A percentile compares a stretch with the other conserved stretches of the same genome.
Conservation (phyloP, 1,284 basidiomycete genomes). For the Ganoderma meredithae region DNA sequence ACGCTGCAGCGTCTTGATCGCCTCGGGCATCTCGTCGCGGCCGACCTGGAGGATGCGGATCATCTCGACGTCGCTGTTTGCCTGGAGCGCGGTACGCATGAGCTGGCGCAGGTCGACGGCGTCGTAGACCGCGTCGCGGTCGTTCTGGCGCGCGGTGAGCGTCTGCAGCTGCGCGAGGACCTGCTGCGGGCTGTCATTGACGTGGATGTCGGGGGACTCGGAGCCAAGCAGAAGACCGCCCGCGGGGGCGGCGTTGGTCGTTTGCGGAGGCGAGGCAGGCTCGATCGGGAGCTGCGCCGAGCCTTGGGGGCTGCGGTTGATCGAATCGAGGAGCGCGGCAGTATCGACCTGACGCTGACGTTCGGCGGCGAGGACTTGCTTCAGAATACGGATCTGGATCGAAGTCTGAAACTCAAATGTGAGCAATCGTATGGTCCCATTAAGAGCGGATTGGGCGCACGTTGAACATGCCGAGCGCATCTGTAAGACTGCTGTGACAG, state of each 20-base stretch:
- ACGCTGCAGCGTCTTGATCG: slow-evolving; percentile 78
- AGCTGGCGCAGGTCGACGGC: slow-evolving; percentile 62
- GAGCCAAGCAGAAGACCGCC: slow-evolving; percentile 8
- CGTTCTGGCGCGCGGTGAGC: slow-evolving; percentile 54
- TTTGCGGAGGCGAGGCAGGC: slow-evolving; percentile 6
- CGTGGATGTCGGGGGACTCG: slow-evolving; percentile 30
- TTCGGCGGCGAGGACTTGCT: slow-evolving; percentile 55
- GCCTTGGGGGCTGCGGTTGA: slow-evolving; percentile 11
- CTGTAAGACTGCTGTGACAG: slow-evolving; percentile 53
- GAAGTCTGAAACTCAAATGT: slow-evolving; percentile 41
- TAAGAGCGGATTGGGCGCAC: slow-evolving; percentile 13
- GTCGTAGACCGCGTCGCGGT: slow-evolving; percentile 61
- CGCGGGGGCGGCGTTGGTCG: neutral
- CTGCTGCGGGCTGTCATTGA: slow-evolving; percentile 18
- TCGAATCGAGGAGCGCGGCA: slow-evolving; percentile 37
- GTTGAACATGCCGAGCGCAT: slow-evolving; percentile 35
- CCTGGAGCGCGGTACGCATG: slow-evolving; percentile 63
- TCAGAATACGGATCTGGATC: slow-evolving; percentile 69
- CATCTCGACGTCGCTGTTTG: slow-evolving; percentile 70
- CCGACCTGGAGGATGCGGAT: slow-evolving; percentile 67
- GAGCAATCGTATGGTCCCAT: neutral
- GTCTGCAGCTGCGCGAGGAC: slow-evolving; percentile 32
- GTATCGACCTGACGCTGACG: slow-evolving; percentile 41
- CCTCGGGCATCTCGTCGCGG: slow-evolving; percentile 78
- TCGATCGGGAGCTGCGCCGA: slow-evolving; percentile 10